Evolutionary conservation across 805 yeast species (phyloP).

Genomic region (Wickerhamiella qilinensis): DNA sequence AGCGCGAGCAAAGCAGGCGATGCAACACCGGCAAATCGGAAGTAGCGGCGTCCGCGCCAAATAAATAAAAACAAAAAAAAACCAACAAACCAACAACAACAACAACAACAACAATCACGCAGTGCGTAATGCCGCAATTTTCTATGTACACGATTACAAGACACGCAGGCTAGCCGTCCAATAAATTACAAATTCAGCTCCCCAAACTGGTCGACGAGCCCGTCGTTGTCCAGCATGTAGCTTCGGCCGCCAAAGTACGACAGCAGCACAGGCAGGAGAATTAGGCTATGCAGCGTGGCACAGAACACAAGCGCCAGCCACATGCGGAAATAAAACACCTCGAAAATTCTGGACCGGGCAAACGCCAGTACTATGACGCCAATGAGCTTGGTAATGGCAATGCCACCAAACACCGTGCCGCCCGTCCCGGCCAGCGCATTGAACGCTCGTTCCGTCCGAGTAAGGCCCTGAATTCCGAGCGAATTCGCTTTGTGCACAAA

Average conservation of each 20-base stretch:
- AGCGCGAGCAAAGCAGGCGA: too few species aligned
- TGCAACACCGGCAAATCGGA: too few species aligned
- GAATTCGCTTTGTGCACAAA: constrained; percentile 25
- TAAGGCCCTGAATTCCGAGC: constrained; percentile 17
- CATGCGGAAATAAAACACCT: constrained; percentile 85
- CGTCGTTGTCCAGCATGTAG: constrained; percentile 26
- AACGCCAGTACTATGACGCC: constrained; percentile 81
- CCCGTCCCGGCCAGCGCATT: constrained; percentile 69
- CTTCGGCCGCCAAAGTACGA: constrained; percentile 47
- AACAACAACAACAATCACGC: too few species aligned
- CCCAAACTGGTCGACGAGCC: constrained; percentile 14
- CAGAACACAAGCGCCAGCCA: constrained; percentile 68
- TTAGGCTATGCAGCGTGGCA: constrained; percentile 65
- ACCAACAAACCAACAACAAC: too few species aligned
- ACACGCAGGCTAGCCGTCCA: too few species aligned
- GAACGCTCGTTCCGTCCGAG: constrained; percentile 25
- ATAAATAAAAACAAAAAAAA: too few species aligned
- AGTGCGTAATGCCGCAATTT: too few species aligned
- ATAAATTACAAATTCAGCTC: constrained; percentile 10
- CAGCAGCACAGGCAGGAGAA: constrained; percentile 62
- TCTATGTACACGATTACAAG: too few species aligned
- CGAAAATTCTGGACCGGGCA: constrained; percentile 75
- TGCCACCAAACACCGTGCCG: constrained; percentile 79
- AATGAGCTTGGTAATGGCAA: constrained; percentile 72
- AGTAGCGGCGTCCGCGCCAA: too few species aligned